A percentile compares a stretch with the other conserved stretches of the same genome.
These are phyloP conservation scores for Cercospora zeae-maydis DNA, from an alignment of 2,329 filamentous ascomycete genomes.

Conservation along the genomic window DNA sequence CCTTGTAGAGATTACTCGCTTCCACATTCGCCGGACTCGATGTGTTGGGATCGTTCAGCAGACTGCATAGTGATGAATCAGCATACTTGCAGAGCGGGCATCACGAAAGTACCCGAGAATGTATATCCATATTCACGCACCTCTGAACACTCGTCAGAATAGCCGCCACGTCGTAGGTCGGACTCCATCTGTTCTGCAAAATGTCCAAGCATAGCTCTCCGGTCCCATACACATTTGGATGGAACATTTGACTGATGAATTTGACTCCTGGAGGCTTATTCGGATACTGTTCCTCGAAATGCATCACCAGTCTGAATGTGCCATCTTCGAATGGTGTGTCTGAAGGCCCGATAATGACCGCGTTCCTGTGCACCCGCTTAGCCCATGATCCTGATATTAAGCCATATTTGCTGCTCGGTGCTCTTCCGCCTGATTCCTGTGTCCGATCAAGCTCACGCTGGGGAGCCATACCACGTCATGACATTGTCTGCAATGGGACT, in stretches of 20 bases:
- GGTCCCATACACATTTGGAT: conserved; percentile 96
- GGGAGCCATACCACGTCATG: conserved; percentile 75
- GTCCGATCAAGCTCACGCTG: neutral
- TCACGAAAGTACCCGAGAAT: neutral
- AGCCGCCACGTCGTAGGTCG: conserved; percentile 95
- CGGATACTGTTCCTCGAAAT: conserved; percentile 97
- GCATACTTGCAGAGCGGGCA: neutral
- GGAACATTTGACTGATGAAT: conserved; percentile 99
- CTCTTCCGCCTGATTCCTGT: neutral
- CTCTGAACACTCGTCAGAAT: conserved; percentile 97
- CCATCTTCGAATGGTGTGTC: conserved; percentile 98
- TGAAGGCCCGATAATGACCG: conserved; percentile 93
- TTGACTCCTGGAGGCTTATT: conserved; percentile 98
- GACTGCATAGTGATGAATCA: conserved; percentile 50
- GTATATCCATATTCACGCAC: conserved; percentile 46
- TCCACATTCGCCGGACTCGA: conserved; percentile 96
- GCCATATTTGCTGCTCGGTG: neutral
- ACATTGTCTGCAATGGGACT: conserved; percentile 95
- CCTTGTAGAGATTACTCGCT: conserved; percentile 96
- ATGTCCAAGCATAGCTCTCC: conserved; percentile 97
- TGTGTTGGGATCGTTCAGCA: conserved; percentile 98
- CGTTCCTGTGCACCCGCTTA: conserved; percentile 65
- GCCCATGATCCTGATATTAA: neutral
- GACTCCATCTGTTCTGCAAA: conserved; percentile 96
- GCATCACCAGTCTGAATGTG: conserved; percentile 96